Conservation (phyloP, 2,329 filamentous ascomycete species). For the Neonectria faginata region DNA sequence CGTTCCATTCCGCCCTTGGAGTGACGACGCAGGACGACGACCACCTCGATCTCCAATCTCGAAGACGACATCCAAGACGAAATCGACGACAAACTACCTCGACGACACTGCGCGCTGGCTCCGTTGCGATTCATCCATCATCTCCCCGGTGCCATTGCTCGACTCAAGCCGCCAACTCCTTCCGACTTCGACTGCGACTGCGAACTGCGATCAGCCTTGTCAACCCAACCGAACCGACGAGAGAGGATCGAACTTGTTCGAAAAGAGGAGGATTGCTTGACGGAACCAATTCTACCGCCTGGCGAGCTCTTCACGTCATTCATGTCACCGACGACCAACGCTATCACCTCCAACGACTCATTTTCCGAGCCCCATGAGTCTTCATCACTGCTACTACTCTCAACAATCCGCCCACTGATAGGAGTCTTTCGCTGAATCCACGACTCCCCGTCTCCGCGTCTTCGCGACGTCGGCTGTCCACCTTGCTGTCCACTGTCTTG, state of each 20-base stretch:
- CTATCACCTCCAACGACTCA: constrained; percentile 16
- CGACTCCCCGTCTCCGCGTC: constrained; percentile 35
- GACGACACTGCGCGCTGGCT: constrained; percentile 26
- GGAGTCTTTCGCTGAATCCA: constrained; percentile 7
- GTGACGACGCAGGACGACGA: constrained; percentile 24
- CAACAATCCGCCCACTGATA: constrained; percentile 14
- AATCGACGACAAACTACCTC: constrained; percentile 14
- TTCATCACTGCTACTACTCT: constrained; percentile 8
- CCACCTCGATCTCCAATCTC: constrained; percentile 2
- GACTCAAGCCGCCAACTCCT: background rate
- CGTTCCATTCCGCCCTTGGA: constrained; percentile 17
- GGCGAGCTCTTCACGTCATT: constrained; percentile 13
- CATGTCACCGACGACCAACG: constrained; percentile 18
- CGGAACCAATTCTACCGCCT: constrained; percentile 3
- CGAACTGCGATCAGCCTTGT: constrained; percentile 9
- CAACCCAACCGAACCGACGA: constrained; percentile 1
- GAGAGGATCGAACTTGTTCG: background rate
- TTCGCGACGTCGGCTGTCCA: constrained; percentile 39
- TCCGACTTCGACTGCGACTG: background rate
- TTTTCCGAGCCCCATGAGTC: constrained; percentile 11
- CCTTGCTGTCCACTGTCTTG: constrained; percentile 19
- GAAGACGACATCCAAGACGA: constrained; percentile 16
- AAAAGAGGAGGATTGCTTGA: constrained; percentile 12
- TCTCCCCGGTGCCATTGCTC: constrained; percentile 5
- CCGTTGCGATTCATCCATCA: constrained; percentile 17